These are phyloP conservation scores for Astrothelium subdiscretum DNA, from an alignment of 495 filamentous ascomycete genomes.

Conservation along the genomic window DNA sequence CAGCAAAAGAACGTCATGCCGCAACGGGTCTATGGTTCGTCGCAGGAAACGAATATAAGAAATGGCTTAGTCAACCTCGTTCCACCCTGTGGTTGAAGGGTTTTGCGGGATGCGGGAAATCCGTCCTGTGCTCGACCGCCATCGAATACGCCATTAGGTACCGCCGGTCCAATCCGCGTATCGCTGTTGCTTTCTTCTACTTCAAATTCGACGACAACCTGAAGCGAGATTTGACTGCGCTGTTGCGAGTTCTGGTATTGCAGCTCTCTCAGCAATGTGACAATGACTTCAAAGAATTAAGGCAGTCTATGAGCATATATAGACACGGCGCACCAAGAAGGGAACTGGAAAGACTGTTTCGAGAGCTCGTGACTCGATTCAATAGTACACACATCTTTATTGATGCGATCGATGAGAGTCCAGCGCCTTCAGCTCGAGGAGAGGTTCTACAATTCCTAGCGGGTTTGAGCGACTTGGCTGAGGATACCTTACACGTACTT, in stretches of 20 bases:
- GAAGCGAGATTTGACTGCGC: neutral
- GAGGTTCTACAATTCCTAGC: neutral
- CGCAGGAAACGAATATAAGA: neutral
- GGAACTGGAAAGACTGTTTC: neutral
- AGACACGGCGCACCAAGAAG: neutral
- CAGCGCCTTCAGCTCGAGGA: neutral
- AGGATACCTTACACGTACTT: neutral
- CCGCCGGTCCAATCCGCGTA: neutral
- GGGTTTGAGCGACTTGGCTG: neutral
- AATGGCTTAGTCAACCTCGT: neutral
- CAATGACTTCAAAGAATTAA: neutral
- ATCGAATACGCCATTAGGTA: neutral
- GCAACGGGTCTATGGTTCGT: neutral
- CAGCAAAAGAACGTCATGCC: neutral
- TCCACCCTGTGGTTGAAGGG: neutral
- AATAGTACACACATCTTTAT: neutral
- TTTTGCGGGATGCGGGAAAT: neutral
- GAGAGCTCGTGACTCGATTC: neutral
- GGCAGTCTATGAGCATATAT: neutral
- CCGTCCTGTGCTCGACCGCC: neutral
- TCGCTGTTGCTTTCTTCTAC: neutral
- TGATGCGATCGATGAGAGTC: neutral
- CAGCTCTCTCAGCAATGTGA: neutral
- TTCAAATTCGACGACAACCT: neutral
- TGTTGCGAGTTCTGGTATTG: neutral